Conservation (phyloP, 306 rosid species). For the Ceratonia siliqua region DNA sequence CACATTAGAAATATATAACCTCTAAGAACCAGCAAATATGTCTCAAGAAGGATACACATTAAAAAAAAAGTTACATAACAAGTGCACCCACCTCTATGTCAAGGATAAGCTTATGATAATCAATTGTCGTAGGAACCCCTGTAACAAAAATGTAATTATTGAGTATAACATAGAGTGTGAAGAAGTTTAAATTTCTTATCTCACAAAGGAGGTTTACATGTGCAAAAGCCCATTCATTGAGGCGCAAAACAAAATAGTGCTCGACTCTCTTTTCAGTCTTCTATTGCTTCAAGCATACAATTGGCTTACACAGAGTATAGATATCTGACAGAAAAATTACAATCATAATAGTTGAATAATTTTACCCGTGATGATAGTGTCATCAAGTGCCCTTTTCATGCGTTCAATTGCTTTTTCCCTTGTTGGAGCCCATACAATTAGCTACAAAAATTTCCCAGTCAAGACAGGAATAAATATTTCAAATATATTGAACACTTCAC, state of each 20-base stretch:
- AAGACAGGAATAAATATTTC: conserved; percentile 21
- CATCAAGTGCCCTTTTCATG: conserved; percentile 96
- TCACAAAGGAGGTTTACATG: not conserved
- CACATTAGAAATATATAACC: conserved; percentile 14
- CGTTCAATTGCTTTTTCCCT: conserved; percentile 96
- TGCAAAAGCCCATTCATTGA: not conserved
- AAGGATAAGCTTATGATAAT: conserved; percentile 95
- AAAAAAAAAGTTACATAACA: conserved; percentile 8
- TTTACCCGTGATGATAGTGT: conserved; percentile 90
- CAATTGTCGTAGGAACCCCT: conserved; percentile 99
- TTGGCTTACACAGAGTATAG: not conserved
- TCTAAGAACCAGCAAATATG: conserved; percentile 16
- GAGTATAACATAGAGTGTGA: not conserved
- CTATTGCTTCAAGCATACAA: conserved; percentile 27
- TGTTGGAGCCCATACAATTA: conserved; percentile 99
- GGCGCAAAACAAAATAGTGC: conserved; percentile 16
- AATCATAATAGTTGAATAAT: conserved; percentile 7
- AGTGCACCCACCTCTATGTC: conserved; percentile 67
- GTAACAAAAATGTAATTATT: conserved; percentile 32
- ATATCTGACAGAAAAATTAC: conserved; percentile 22
- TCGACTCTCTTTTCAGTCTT: conserved; percentile 5
- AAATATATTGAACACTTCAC: conserved; percentile 28
- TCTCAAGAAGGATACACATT: conserved; percentile 12
- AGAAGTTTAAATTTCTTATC: conserved; percentile 4
- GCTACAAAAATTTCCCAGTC: conserved; percentile 50